Evolutionary conservation across 805 yeast species (phyloP).

Genomic region (Candida odintsovae): DNA sequence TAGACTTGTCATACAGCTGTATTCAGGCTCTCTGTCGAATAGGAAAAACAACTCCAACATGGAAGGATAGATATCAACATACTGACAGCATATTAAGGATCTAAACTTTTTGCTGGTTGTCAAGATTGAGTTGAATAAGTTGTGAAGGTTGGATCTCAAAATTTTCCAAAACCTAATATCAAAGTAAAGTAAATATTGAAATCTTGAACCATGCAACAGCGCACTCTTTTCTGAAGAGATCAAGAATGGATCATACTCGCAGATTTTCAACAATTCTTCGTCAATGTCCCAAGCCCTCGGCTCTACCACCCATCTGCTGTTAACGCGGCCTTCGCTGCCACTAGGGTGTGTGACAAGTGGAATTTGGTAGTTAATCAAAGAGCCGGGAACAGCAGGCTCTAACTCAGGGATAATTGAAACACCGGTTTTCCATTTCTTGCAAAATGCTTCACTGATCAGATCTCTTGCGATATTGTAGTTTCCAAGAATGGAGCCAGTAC

Average conservation of each 20-base stretch:
- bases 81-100: slow-evolving; percentile 62
- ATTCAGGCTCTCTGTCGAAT: slow-evolving; percentile 75
- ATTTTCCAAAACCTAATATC: slow-evolving; percentile 72
- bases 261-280: slow-evolving; percentile 34
- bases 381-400: slow-evolving; percentile 3
- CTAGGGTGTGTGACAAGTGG: slow-evolving; percentile 8
- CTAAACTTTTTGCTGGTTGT: slow-evolving; percentile 56
- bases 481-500: slow-evolving; percentile 47
- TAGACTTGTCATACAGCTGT: slow-evolving; percentile 60
- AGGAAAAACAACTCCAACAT: slow-evolving; percentile 63
- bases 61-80: slow-evolving; percentile 76
- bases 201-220: slow-evolving; percentile 33
- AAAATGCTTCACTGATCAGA: slow-evolving; percentile 50
- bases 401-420: slow-evolving; percentile 14
- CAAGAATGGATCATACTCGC: slow-evolving; percentile 33
- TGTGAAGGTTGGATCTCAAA: slow-evolving; percentile 52
- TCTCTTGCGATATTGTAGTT: slow-evolving; percentile 42
- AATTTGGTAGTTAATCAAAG: slow-evolving; percentile 11
- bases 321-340: slow-evolving; percentile 7
- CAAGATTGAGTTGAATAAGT: slow-evolving; percentile 56
- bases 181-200: slow-evolving; percentile 41
- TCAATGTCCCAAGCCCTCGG: slow-evolving; percentile 44
- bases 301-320: slow-evolving; percentile 33
- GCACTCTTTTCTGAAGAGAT: slow-evolving; percentile 1
- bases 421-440: slow-evolving; percentile 60